Evolutionary conservation across 768 basidiomycete genomes (phyloP).

Genomic region (Filobasidium floriforme): DNA sequence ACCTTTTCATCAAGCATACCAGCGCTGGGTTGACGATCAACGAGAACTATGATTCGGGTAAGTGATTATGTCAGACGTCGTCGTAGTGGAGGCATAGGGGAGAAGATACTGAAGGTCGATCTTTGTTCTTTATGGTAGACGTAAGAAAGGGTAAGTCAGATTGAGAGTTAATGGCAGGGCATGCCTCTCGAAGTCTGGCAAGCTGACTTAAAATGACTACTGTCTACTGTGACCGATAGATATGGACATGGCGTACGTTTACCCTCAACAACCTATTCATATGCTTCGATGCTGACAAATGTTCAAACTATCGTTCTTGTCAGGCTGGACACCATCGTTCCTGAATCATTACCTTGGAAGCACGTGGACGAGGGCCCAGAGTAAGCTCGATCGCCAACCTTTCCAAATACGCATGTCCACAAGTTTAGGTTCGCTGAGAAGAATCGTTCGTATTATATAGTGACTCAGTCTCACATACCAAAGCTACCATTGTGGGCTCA

Average conservation of each 20-base stretch:
- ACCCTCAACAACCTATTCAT: no score
- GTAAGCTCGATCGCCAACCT: constrained; percentile 49
- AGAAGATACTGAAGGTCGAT: constrained; percentile 8
- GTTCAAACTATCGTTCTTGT: not conserved
- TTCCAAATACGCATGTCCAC: no score
- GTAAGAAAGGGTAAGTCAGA: constrained; percentile 30
- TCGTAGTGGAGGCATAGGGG: not conserved
- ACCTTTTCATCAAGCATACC: constrained; percentile 65
- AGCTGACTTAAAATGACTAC: no score
- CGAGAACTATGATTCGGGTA: constrained; percentile 79
- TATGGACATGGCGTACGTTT: constrained; percentile 70
- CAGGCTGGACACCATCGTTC: constrained; percentile 73
- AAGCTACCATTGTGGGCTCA: constrained; percentile 74
- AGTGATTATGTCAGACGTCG: constrained; percentile 11
- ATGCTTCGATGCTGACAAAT: not conserved
- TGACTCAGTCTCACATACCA: constrained; percentile 86
- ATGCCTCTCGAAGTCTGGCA: no score
- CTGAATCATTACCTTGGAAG: constrained; percentile 69
- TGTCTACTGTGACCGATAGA: constrained; percentile 50
- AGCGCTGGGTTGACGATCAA: constrained; percentile 57
- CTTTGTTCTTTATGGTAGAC: constrained; percentile 22
- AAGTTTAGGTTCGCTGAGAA: no score
- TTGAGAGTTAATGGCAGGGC: no score
- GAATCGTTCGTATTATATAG: no score
- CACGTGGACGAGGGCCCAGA: constrained; percentile 91